Base-by-base conservation (phyloP, 2,329 filamentous ascomycete species). In the Botryotinia narcissicola region DNA sequence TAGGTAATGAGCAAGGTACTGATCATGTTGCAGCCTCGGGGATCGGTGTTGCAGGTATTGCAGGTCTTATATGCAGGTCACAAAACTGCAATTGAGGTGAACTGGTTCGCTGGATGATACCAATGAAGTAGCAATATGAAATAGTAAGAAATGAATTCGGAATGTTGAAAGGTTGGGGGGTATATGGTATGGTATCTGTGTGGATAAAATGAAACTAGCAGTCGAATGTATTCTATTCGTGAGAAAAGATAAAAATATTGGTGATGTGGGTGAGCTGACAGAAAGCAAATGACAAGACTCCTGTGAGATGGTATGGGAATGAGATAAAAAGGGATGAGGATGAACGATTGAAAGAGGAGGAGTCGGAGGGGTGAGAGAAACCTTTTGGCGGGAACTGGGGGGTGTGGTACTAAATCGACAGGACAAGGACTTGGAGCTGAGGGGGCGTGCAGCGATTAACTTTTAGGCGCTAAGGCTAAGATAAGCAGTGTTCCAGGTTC, bases 11-110 rank as follows among this genome's bases (percentile, higher is more conserved):
- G 70, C 76, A 73, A 74, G 77, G 75, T 75, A 72, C 48, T 75
- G 78, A 70, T 78, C 79, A 80, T 80, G 75, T 70, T 78, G 76
- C 75, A 78, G 76, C 77, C 76, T 78, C 72, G 73, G 73, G 73
- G 62, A 66, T 61, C 22, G 63, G 37, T 72, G 73, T 69, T 61
- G 73, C 54, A 63, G 40, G 37, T 72, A 72, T 69, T 57, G 73
- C 35, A 59, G 40, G 32, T 35, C 61, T 57, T 64, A 35, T 72
- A 67, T 67, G 48, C 44, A 66, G 62, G 48, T 68, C 59, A 68
- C 7, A 48, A 40, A 46, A 51, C 59, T 71, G 59, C 42, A 51
- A 46, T 63, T 67, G 35, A 44, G 40, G 46, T 44, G 54, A 69
- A 62, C n/a, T n/a, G 70, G 42, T 73, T 59, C 69, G 61, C 40